Evolutionary conservation across 805 yeast genomes (phyloP).

Genomic region (Wickerhamiella occidentalis): DNA sequence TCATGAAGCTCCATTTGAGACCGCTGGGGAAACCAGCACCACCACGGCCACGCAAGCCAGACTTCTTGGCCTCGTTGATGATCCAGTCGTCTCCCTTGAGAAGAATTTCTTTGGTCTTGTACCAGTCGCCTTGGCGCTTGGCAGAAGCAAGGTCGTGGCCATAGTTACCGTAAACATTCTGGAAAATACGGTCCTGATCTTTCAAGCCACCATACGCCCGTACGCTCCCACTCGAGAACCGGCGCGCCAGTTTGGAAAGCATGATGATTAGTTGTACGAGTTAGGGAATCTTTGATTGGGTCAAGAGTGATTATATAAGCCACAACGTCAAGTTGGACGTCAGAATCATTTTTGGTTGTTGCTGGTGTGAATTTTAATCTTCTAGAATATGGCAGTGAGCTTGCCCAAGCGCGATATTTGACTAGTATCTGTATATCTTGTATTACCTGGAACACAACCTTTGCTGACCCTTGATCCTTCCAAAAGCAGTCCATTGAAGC

Average conservation of each 20-base stretch:
- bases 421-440: no score
- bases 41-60: conserved; percentile 83
- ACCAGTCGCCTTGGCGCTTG: conserved; percentile 78
- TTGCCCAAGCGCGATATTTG: no score
- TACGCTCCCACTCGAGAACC: conserved; percentile 5
- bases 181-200: conserved; percentile 80
- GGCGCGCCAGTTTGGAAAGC: conserved; percentile 9
- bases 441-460: no score
- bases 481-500: no score
- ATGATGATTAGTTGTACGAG: conserved; percentile 7
- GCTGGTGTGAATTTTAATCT: neutral
- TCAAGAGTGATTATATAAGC: neutral
- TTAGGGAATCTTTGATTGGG: conserved; percentile 6
- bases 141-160: conserved; percentile 68
- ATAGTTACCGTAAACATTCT: conserved; percentile 63
- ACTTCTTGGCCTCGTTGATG: conserved; percentile 71
- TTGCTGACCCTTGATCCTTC: no score
- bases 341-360: neutral
- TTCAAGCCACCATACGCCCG: conserved; percentile 52
- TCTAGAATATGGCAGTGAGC: no score
- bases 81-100: conserved; percentile 82
- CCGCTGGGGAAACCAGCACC: conserved; percentile 94
- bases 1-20: conserved; percentile 85
- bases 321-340: no score
- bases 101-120: conserved; percentile 76